A percentile compares a stretch with the other conserved stretches of the same genome.
phyloP scores from a whole-genome alignment of 1,284 basidiomycete species.

The Malassezia equina region DNA sequence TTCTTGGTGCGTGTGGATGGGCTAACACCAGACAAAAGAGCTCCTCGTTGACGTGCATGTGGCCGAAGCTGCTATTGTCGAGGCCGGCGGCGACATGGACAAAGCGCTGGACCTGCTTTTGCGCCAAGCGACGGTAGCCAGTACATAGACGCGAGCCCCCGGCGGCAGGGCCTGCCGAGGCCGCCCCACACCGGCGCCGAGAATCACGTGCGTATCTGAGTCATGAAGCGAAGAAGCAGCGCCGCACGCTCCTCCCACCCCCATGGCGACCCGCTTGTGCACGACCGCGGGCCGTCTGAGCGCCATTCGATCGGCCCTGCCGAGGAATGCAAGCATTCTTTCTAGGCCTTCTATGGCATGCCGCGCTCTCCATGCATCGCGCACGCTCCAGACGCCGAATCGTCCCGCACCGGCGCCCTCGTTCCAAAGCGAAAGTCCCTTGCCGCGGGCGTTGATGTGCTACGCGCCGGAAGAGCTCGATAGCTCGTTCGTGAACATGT shows the following conservation, averaged over 20 bases:
- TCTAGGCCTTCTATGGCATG: neutral
- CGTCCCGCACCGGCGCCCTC: slow-evolving; percentile 39
- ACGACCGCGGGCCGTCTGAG: slow-evolving; percentile 8
- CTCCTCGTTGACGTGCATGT: slow-evolving; percentile 21
- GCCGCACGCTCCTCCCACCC: neutral
- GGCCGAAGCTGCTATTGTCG: slow-evolving; percentile 27
- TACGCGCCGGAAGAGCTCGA: slow-evolving; percentile 45
- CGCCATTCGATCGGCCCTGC: slow-evolving; percentile 6
- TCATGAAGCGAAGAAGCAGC: slow-evolving; percentile 2
- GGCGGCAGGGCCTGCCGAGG: neutral
- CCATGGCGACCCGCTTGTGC: slow-evolving; percentile 9
- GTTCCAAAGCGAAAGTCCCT: slow-evolving; percentile 31
- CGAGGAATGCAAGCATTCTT: neutral
- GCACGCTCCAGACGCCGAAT: neutral
- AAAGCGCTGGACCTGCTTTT: slow-evolving; percentile 2
- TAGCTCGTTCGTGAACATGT: slow-evolving; percentile 70
- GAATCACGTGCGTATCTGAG: slow-evolving; percentile 16
- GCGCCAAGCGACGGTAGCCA: neutral
- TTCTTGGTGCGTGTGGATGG: slow-evolving; percentile 25
- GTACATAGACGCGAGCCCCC: neutral
- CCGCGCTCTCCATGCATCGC: slow-evolving; percentile 6
- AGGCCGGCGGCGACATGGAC: slow-evolving; percentile 23
- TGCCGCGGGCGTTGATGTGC: slow-evolving; percentile 20
- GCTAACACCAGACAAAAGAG: slow-evolving; percentile 16
- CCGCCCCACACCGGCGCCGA: neutral